A percentile compares a stretch with the other conserved stretches of the same genome.
Conservation (phyloP, 805 yeast genomes). For the Debaryomyces castellii region DNA sequence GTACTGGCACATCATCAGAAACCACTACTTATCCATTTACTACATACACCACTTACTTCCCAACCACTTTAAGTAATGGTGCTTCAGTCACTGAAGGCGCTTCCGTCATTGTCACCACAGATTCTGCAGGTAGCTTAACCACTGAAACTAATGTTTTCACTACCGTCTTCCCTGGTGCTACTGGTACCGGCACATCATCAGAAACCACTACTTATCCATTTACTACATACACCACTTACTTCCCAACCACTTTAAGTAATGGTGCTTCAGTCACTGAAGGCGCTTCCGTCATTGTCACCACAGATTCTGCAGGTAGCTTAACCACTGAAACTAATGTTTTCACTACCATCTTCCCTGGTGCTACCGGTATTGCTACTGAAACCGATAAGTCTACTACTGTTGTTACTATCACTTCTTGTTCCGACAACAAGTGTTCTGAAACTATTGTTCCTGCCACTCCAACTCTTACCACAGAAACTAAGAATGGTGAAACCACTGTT, state of each 20-base stretch:
- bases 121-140: conserved; percentile 7
- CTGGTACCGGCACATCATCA: no score
- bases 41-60: conserved; percentile 8
- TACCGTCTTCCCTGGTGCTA: background rate
- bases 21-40: conserved; percentile 2
- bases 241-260: conserved; percentile 1
- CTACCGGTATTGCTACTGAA: conserved; percentile 13
- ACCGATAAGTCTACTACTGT: conserved; percentile 28
- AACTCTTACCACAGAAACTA: conserved; percentile 13
- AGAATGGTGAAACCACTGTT: no score
- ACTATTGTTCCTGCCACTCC: conserved; percentile 23
- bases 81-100: conserved; percentile 8
- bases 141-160: conserved; percentile 3
- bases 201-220: conserved; percentile 3
- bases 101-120: conserved; percentile 11
- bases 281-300: conserved; percentile 12
- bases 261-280: no score
- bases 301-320: conserved; percentile 8
- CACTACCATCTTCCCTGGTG: no score
- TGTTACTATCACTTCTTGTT: conserved; percentile 36
- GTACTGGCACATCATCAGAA: background rate
- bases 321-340: conserved; percentile 1
- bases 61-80: conserved; percentile 9
- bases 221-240: conserved; percentile 4
- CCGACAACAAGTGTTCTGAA: conserved; percentile 28